Base-by-base conservation (phyloP, 345 rosid species). In the Adansonia digitata region DNA sequence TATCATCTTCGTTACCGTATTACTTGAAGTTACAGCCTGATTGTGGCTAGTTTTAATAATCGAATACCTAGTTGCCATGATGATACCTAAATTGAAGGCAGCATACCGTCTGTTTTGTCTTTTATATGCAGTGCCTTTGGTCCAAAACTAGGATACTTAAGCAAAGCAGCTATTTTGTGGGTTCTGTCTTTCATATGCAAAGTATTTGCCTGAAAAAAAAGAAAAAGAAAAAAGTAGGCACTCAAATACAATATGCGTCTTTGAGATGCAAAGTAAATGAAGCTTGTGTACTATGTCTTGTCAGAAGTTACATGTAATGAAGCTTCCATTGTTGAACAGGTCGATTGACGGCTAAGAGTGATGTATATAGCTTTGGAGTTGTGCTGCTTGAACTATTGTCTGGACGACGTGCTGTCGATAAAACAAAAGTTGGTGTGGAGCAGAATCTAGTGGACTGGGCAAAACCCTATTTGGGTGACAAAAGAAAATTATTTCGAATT, bases 391-490 rank as follows among this genome's bases (percentile, higher is more conserved):
- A 95, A 80, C 80, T 95, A 63, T 83, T 95, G 75, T 95, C 96
- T 15, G 99, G 99, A 27, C 75, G 96, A 71, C 88, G 93, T 55
- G 98, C 99, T 0, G 88, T 95, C n/a, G 98, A 93, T 71, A 95
- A 89, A 81, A 71, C 89, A 62, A 95, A 91, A 86, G 79, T 83
- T 39, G 97, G 94, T 55, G 80, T 80, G 76, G 99, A 93, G 82
- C 97, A 95, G 82, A 91, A 83, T 75, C 83, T 95, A 55, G 99
- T 93, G 18, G 98, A 95, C 74, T 95, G 99, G 99, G 97, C 98
- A 48, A 89, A 82, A 78, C 99, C 98, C 0, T 91, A 95, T 79
- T 85, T 95, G 43, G 85, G 93, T 6, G 99, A 95, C 84, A 93
- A 85, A 77, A 80, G 98, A 65, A 95, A 89, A 80, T 83, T 95